Conservation (phyloP, 140 eudicot genomes). For the Erigeron philadelphicus region DNA sequence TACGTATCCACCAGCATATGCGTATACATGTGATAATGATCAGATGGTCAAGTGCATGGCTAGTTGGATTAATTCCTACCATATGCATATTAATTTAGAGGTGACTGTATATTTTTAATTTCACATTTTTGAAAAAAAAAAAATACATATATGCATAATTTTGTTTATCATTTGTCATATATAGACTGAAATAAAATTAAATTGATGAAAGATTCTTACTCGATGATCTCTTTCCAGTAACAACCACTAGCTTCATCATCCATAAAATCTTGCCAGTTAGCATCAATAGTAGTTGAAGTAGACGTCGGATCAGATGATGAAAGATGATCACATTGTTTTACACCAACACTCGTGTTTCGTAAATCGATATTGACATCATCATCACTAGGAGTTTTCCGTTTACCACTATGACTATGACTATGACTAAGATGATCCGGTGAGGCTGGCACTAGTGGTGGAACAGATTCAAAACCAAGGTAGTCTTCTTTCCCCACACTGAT, state of each 20-base stretch:
- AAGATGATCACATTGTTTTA: constrained; percentile 19
- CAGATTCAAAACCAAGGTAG: constrained; percentile 18
- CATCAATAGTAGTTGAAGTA: constrained; percentile 34
- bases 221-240: constrained; percentile 41
- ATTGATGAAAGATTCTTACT: constrained; percentile 27
- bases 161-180: not conserved
- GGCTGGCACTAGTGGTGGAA: constrained; percentile 35
- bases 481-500: constrained; percentile 18
- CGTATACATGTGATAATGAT: too few relatives aligned
- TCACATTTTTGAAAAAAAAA: too few relatives aligned
- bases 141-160: not conserved
- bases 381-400: constrained; percentile 5
- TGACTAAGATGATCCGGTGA: constrained; percentile 28
- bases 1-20: not conserved
- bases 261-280: constrained; percentile 31
- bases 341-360: not conserved
- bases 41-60: too few relatives aligned
- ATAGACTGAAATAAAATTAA: not conserved
- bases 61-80: too few relatives aligned
- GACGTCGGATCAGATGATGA: constrained; percentile 25
- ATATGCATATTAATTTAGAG: too few relatives aligned
- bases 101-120: too few relatives aligned
- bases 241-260: constrained; percentile 41
- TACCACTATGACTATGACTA: not conserved
- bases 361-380: constrained; percentile 7